These are phyloP conservation scores for Sporothrix humicola DNA, from an alignment of 2,329 filamentous ascomycete genomes.

Conservation along the genomic window DNA sequence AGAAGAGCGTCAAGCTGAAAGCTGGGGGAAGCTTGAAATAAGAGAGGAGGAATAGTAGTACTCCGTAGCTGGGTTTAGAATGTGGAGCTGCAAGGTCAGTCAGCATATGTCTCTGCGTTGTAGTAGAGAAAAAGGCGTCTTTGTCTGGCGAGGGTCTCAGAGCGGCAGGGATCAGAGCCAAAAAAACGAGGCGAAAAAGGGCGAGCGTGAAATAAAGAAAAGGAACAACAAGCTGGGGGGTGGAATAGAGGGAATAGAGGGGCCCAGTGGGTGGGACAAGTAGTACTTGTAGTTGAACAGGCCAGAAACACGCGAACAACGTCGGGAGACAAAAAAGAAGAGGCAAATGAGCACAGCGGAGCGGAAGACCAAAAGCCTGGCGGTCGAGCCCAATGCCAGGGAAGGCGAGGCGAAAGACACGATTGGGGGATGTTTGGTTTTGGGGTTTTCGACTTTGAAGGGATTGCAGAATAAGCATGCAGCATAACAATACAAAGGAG, in stretches of 20 bases:
- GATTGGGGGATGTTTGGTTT: background rate
- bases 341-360: background rate
- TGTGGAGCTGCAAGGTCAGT: conserved; percentile 21
- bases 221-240: background rate
- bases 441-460: background rate
- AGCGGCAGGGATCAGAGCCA: conserved; percentile 9
- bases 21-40: conserved; percentile 19
- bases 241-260: background rate
- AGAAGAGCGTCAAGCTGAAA: conserved; percentile 21
- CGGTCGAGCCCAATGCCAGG: conserved; percentile 14
- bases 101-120: conserved; percentile 14
- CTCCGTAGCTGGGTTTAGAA: background rate
- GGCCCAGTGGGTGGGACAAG: background rate
- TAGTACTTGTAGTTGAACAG: background rate
- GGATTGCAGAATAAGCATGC: conserved; percentile 29
- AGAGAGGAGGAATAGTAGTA: background rate
- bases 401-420: conserved; percentile 1
- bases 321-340: background rate
- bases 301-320: conserved; percentile 14
- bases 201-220: conserved; percentile 4
- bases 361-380: background rate
- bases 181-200: conserved; percentile 21
- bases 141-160: conserved; percentile 21
- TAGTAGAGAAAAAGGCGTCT: background rate
- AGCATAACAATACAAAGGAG: conserved; percentile 29